Conservation (phyloP, 2,329 filamentous ascomycete species). For the Monosporascus sp. region DNA sequence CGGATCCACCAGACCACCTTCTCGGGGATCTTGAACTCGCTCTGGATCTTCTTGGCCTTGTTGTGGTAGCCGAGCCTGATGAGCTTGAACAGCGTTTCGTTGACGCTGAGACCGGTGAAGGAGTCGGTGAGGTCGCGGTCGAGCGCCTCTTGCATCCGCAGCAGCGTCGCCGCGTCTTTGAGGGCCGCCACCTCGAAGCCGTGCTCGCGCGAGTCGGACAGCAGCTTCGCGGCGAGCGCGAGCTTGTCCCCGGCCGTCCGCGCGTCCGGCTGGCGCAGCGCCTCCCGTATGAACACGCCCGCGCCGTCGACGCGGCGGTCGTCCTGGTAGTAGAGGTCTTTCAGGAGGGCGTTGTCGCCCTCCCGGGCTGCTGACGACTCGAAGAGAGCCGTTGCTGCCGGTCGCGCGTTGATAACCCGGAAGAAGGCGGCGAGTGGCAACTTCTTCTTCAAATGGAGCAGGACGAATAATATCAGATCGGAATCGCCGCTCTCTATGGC, state of each 20-base stretch:
- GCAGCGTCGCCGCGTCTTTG: constrained; percentile 71
- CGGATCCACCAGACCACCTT: constrained; percentile 83
- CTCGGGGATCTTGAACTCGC: constrained; percentile 88
- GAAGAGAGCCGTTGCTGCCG: constrained; percentile 81
- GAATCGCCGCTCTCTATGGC: constrained; percentile 94
- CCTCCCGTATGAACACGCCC: constrained; percentile 79
- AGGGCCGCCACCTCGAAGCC: constrained; percentile 68
- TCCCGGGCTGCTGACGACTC: constrained; percentile 71
- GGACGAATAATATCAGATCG: constrained; percentile 84
- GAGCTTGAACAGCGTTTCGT: constrained; percentile 88
- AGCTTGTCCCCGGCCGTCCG: constrained; percentile 77
- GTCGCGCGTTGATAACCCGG: constrained; percentile 78
- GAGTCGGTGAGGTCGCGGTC: constrained; percentile 75
- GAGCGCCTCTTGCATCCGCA: constrained; percentile 81
- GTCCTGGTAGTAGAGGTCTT: constrained; percentile 96
- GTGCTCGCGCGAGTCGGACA: constrained; percentile 77
- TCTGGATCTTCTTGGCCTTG: constrained; percentile 80
- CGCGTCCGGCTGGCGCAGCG: constrained; percentile 65
- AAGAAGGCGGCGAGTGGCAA: constrained; percentile 89
- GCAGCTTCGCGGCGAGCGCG: constrained; percentile 74
- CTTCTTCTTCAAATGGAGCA: constrained; percentile 84
- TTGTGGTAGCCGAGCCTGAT: constrained; percentile 77
- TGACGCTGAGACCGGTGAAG: constrained; percentile 79
- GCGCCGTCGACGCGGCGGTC: constrained; percentile 85
- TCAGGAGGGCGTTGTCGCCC: constrained; percentile 73